Evolutionary conservation across 2,329 filamentous ascomycete species (phyloP).

Genomic region (Scedosporium dehoogii): DNA sequence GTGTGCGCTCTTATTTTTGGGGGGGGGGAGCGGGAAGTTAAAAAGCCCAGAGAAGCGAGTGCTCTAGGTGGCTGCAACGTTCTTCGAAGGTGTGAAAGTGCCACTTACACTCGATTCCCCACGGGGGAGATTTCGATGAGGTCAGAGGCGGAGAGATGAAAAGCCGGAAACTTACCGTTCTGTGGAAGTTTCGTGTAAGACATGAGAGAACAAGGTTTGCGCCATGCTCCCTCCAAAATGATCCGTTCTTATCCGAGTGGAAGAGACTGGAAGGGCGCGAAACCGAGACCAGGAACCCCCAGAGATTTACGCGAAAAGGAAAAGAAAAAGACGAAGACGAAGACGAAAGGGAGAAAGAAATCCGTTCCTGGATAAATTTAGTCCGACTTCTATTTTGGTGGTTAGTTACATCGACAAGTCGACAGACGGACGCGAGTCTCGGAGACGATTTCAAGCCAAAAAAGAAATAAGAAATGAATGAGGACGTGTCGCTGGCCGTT

Average conservation of each 20-base stretch:
- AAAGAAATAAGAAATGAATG: not conserved
- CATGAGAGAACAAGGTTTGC: not conserved
- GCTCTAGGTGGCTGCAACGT: not conserved
- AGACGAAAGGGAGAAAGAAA: not conserved
- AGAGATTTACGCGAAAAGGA: not conserved
- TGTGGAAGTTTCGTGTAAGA: not conserved
- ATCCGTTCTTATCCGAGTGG: not conserved
- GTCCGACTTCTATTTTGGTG: not conserved
- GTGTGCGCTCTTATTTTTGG: not conserved
- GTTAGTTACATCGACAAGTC: not conserved
- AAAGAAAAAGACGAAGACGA: not conserved
- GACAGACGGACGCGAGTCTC: not conserved
- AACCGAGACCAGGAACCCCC: not conserved
- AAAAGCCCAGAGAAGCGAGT: not conserved
- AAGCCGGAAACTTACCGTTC: not conserved
- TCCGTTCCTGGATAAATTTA: not conserved
- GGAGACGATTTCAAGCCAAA: not conserved
- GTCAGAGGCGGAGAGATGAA: not conserved
- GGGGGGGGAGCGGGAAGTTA: not conserved
- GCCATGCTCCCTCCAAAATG: not conserved
- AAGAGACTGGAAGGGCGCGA: not conserved
- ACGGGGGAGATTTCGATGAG: not conserved
- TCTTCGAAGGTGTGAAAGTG: not conserved
- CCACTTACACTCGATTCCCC: not conserved
- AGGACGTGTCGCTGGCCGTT: not conserved